phyloP scores from a whole-genome alignment of 169 alveolate genomes.

The Cryptosporidium tyzzeri region DNA sequence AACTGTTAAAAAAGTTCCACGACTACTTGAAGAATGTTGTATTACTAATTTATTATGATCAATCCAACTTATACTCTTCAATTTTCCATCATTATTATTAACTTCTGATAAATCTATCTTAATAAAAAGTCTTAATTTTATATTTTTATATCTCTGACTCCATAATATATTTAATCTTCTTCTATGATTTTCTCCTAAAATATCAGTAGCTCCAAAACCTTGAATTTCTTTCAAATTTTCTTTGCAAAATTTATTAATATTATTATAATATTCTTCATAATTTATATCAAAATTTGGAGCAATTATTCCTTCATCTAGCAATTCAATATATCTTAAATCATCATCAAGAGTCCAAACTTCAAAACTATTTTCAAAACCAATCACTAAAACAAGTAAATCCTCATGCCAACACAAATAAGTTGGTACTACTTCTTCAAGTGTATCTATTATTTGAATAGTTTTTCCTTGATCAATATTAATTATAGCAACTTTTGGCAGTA shows the following conservation, averaged over 20 bases:
- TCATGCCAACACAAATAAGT: slow-evolving; percentile 52
- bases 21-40: neutral
- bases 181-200: slow-evolving; percentile 44
- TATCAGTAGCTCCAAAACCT: slow-evolving; percentile 7
- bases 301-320: slow-evolving; percentile 52
- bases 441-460: slow-evolving; percentile 1
- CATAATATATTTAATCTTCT: slow-evolving; percentile 40
- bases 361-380: slow-evolving; percentile 38
- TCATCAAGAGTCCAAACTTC: slow-evolving; percentile 45
- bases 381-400: slow-evolving; percentile 10
- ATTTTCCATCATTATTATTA: neutral
- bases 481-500: neutral
- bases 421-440: neutral
- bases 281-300: slow-evolving; percentile 52
- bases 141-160: slow-evolving; percentile 17
- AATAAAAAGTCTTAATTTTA: slow-evolving; percentile 5
- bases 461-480: slow-evolving; percentile 29
- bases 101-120: neutral
- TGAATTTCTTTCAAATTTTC: neutral
- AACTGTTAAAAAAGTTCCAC: slow-evolving; percentile 31
- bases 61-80: slow-evolving; percentile 19
- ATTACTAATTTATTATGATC: slow-evolving; percentile 20
- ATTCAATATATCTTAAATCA: slow-evolving; percentile 18
- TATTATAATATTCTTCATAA: slow-evolving; percentile 6
- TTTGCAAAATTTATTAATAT: neutral